Evolutionary conservation across 345 rosid genomes (phyloP).

Genomic region (Camelina hispida): DNA sequence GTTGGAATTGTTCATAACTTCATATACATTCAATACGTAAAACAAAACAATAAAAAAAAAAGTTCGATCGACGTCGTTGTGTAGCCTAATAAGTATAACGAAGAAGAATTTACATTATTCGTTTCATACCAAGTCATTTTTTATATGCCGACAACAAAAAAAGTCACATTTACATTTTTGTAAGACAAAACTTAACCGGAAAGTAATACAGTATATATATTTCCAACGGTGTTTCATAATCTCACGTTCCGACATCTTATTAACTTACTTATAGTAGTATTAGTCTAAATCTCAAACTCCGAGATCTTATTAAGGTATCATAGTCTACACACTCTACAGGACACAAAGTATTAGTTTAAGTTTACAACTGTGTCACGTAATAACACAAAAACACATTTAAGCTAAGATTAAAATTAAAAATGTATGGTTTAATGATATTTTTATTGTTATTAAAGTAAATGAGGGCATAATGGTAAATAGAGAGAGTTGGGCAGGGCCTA

Average conservation of each 20-base stretch:
- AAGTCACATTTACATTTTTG: neutral
- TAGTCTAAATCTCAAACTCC: neutral
- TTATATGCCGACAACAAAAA: constrained; percentile 35
- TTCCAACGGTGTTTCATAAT: neutral
- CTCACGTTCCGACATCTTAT: neutral
- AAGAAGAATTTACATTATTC: constrained; percentile 7
- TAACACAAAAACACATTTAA: neutral
- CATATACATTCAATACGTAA: neutral
- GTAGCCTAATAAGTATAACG: neutral
- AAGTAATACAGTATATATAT: neutral
- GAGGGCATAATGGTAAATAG: constrained; percentile 42
- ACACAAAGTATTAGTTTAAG: too few species aligned
- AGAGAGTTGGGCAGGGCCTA: constrained; percentile 15
- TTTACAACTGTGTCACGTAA: neutral
- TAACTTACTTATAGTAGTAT: too few species aligned
- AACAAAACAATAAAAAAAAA: neutral
- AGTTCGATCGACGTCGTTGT: neutral
- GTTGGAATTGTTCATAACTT: neutral
- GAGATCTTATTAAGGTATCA: neutral
- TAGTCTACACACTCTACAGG: too few species aligned
- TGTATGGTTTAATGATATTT: neutral
- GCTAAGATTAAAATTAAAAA: neutral
- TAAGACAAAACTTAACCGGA: neutral
- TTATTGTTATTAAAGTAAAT: neutral
- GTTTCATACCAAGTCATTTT: constrained; percentile 18